Conservation (phyloP, 2,329 filamentous ascomycete species). For the Sporothrix phasma region DNA sequence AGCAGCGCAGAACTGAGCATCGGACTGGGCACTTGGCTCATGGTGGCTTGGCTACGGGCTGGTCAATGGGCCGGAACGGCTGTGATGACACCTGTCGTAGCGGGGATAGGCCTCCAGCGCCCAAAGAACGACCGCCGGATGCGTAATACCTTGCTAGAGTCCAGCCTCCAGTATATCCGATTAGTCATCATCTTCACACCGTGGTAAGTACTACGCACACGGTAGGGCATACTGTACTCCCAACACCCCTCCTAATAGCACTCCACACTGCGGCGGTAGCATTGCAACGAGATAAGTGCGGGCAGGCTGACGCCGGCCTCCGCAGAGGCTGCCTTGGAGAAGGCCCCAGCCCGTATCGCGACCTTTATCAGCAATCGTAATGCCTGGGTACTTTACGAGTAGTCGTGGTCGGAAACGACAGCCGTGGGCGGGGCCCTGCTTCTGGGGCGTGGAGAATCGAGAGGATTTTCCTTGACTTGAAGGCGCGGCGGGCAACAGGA, state of each 20-base stretch:
- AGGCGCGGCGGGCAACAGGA: background rate
- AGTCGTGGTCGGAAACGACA: background rate
- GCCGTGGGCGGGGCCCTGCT: background rate
- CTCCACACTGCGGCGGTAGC: background rate
- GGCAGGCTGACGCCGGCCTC: slow-evolving; percentile 2
- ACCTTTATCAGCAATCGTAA: slow-evolving; percentile 7
- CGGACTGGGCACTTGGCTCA: background rate
- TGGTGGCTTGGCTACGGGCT: background rate
- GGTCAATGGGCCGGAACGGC: slow-evolving; percentile 2
- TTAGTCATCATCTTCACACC: background rate
- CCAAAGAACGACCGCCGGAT: background rate
- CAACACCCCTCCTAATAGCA: too few relatives aligned
- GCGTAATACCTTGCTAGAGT: background rate
- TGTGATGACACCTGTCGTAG: slow-evolving; percentile 1
- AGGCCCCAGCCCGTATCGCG: background rate
- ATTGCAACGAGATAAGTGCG: slow-evolving; percentile 4
- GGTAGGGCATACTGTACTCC: background rate
- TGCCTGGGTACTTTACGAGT: background rate
- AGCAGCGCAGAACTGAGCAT: background rate
- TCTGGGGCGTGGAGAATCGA: slow-evolving; percentile 9
- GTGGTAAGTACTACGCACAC: background rate
- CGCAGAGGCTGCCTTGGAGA: background rate
- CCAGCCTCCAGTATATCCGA: background rate
- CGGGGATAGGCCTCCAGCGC: background rate
- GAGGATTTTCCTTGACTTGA: slow-evolving; percentile 2